These are phyloP conservation scores for Xylariaceae sp. DNA, from an alignment of 2,329 filamentous ascomycete species.

Conservation along the genomic window DNA sequence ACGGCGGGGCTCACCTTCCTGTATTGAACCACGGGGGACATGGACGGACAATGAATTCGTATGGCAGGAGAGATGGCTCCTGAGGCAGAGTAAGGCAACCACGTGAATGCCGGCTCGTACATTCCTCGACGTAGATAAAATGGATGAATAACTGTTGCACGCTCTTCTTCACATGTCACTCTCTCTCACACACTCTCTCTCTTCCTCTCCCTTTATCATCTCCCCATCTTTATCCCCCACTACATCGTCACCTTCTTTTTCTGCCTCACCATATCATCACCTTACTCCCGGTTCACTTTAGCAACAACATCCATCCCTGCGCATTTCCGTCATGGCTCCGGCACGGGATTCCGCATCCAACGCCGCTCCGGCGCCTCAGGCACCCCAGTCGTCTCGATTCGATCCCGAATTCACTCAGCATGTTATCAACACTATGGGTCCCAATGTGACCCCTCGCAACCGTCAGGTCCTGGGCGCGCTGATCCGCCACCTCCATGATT, in stretches of 20 bases:
- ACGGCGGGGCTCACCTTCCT: constrained; percentile 26
- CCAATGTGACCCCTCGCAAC: constrained; percentile 60
- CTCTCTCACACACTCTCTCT: neutral
- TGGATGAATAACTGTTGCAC: constrained; percentile 18
- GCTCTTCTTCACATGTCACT: neutral
- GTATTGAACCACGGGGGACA: constrained; percentile 7
- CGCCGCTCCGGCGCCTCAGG: constrained; percentile 25
- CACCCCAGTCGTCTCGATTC: constrained; percentile 43
- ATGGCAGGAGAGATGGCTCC: neutral
- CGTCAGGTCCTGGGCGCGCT: constrained; percentile 58
- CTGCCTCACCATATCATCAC: neutral
- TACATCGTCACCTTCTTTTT: neutral
- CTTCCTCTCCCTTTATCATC: constrained; percentile 1
- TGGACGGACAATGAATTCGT: constrained; percentile 12
- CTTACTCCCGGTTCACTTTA: neutral
- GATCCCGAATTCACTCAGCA: constrained; percentile 72
- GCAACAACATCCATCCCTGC: neutral
- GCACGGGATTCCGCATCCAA: constrained; percentile 27
- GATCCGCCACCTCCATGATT: constrained; percentile 71
- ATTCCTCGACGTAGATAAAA: neutral
- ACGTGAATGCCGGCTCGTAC: neutral
- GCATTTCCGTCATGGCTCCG: constrained; percentile 23
- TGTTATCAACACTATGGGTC: constrained; percentile 68
- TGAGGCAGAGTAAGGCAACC: neutral
- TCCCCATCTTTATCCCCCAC: neutral